Evolutionary conservation across 305 asterid genomes (phyloP).

Genomic region (Solanum hybrid): DNA sequence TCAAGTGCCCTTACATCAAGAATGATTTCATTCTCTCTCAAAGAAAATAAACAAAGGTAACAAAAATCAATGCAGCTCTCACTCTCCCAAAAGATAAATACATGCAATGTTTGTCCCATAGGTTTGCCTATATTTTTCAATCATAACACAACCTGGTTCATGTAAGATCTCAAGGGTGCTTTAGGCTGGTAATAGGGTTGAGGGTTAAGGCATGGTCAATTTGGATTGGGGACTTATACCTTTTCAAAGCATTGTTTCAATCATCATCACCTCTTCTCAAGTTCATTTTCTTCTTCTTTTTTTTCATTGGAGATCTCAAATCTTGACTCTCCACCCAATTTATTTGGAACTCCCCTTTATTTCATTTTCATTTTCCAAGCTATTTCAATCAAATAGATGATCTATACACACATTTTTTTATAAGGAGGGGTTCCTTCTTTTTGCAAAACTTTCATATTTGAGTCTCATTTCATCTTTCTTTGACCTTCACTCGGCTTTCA

Average conservation of each 20-base stretch:
- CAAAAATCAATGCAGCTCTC: not conserved
- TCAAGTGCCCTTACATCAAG: not conserved
- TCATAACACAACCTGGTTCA: not conserved
- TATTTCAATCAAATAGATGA: too few species aligned
- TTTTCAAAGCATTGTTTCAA: not conserved
- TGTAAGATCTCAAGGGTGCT: not conserved
- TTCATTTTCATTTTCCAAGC: too few species aligned
- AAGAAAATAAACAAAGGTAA: not conserved
- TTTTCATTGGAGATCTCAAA: too few species aligned
- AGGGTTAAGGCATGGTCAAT: not conserved
- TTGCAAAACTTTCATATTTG: too few species aligned
- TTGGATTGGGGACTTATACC: not conserved
- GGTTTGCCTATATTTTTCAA: not conserved
- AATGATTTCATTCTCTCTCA: not conserved
- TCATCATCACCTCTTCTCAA: not conserved
- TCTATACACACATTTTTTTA: too few species aligned
- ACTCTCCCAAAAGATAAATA: not conserved
- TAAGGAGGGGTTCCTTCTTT: too few species aligned
- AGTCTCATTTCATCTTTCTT: too few species aligned
- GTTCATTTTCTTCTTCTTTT: not conserved
- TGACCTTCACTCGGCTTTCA: too few species aligned
- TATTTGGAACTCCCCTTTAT: too few species aligned
- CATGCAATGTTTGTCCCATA: not conserved
- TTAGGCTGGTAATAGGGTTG: not conserved
- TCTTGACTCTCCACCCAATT: too few species aligned